A percentile compares a stretch with the other conserved stretches of the same genome.
phyloP scores from a whole-genome alignment of 1,284 basidiomycete genomes.

The Porogramme epimiltina region DNA sequence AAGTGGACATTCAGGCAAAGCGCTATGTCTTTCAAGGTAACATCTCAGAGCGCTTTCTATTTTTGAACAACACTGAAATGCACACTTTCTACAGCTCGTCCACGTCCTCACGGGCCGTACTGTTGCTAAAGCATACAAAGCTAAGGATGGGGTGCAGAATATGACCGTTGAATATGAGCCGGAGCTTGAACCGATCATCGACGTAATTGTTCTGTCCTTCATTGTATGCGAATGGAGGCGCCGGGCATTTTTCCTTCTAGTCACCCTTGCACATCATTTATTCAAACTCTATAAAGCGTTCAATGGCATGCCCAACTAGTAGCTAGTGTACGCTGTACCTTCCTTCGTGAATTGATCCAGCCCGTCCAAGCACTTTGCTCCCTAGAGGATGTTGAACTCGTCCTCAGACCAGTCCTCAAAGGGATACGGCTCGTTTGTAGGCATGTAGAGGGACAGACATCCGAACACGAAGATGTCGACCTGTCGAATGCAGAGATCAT shows the following conservation, averaged over 20 bases:
- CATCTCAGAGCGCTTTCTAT: no score
- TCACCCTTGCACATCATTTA: no score
- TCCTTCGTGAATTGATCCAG: slow-evolving; percentile 88
- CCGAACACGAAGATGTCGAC: slow-evolving; percentile 95
- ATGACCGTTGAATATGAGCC: neutral
- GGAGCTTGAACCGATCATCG: neutral
- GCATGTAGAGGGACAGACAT: slow-evolving; percentile 90
- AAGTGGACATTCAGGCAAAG: no score
- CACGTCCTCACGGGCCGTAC: neutral
- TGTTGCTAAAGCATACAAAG: neutral
- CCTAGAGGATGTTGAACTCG: slow-evolving; percentile 89
- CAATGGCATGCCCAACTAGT: no score
- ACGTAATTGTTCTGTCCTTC: slow-evolving; percentile 1
- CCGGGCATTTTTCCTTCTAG: neutral
- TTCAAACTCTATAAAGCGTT: no score
- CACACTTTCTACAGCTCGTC: neutral
- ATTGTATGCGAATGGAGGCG: neutral
- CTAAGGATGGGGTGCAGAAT: neutral
- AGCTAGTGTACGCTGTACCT: no score
- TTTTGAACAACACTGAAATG: no score
- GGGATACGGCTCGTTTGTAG: slow-evolving; percentile 88
- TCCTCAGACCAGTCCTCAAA: slow-evolving; percentile 90
- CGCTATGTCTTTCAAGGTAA: no score
- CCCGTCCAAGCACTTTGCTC: slow-evolving; percentile 67
- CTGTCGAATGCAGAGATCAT: no score